Evolutionary conservation across 148 eudicot species (phyloP).

Genomic region (Rhododendron ovatum): DNA sequence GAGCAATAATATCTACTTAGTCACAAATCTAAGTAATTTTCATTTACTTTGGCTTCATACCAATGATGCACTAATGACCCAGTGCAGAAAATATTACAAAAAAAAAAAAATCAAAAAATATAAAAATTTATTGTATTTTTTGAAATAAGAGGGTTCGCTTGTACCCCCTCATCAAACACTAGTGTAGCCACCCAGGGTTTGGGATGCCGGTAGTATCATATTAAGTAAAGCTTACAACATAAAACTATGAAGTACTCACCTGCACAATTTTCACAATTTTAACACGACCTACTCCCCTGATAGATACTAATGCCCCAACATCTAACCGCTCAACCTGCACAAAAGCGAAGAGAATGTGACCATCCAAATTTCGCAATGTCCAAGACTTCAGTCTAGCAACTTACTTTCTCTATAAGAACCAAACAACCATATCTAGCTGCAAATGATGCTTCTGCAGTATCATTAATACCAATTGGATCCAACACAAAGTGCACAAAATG

Average conservation of each 20-base stretch:
- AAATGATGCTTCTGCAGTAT: constrained; percentile 39
- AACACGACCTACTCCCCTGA: constrained; percentile 51
- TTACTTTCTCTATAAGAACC: constrained; percentile 46
- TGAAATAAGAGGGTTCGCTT: too few relatives aligned
- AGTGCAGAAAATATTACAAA: too few relatives aligned
- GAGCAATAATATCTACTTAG: too few relatives aligned
- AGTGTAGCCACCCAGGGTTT: too few relatives aligned
- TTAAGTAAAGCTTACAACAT: not conserved
- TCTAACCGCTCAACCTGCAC: constrained; percentile 45
- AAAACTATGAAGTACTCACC: constrained; percentile 16
- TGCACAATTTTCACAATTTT: constrained; percentile 27
- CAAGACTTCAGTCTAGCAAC: not conserved
- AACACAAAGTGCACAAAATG: constrained; percentile 50
- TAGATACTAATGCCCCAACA: constrained; percentile 41
- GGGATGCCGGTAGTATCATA: not conserved
- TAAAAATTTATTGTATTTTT: too few relatives aligned
- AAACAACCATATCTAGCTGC: constrained; percentile 53
- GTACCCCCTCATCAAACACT: too few relatives aligned
- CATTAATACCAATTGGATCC: constrained; percentile 34
- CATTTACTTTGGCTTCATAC: too few relatives aligned
- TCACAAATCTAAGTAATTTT: too few relatives aligned
- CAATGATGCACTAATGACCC: too few relatives aligned
- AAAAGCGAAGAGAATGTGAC: not conserved
- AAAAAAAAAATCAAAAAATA: too few relatives aligned
- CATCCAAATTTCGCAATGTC: not conserved